Evolutionary conservation across 1,139 yeast genomes (phyloP).

Genomic region (Starmera stellimalicola): DNA sequence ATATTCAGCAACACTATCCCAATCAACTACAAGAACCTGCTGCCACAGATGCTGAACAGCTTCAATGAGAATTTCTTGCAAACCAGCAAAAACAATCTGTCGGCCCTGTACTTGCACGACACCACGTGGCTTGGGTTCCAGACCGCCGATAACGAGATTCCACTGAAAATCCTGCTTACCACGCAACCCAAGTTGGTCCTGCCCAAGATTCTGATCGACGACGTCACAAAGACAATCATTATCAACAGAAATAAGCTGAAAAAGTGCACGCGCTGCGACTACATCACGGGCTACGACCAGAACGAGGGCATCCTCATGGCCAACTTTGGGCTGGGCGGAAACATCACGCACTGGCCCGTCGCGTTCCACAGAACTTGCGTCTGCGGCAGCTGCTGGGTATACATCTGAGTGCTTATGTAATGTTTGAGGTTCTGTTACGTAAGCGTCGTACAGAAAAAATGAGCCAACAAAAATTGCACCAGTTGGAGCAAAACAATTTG

Average conservation of each 20-base stretch:
- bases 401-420: too few relatives aligned
- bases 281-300: slow-evolving; percentile 22
- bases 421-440: too few relatives aligned
- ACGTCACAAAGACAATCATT: slow-evolving; percentile 32
- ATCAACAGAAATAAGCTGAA: slow-evolving; percentile 14
- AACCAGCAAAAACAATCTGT: slow-evolving; percentile 28
- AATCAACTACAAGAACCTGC: slow-evolving; percentile 31
- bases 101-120: slow-evolving; percentile 56
- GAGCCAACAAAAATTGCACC: too few relatives aligned
- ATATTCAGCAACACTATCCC: slow-evolving; percentile 56
- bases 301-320: slow-evolving; percentile 24
- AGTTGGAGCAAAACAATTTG: too few relatives aligned
- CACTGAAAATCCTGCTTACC: slow-evolving; percentile 4
- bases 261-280: slow-evolving; percentile 18
- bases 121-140: slow-evolving; percentile 60
- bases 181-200: background rate
- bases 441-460: too few relatives aligned
- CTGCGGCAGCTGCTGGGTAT: slow-evolving; percentile 74
- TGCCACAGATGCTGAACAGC: slow-evolving; percentile 23
- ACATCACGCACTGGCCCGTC: slow-evolving; percentile 54
- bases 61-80: slow-evolving; percentile 11
- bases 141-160: slow-evolving; percentile 16
- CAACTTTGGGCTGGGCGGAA: slow-evolving; percentile 20
- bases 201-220: slow-evolving; percentile 27
- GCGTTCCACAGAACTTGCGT: slow-evolving; percentile 70